phyloP scores from a whole-genome alignment of 148 eudicot genomes.

The Chenopodium formosanum region DNA sequence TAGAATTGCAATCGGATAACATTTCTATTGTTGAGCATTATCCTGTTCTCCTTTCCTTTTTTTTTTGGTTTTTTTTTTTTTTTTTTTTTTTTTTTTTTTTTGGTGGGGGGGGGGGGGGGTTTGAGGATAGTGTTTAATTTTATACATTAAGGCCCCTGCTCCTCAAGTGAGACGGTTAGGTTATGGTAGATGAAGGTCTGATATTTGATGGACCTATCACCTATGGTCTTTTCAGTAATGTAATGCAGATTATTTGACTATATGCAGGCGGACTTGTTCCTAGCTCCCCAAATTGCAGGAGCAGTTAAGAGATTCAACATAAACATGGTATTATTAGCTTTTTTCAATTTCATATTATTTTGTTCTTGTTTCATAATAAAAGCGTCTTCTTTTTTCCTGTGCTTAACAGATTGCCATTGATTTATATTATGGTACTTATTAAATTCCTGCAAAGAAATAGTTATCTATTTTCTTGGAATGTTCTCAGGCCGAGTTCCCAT shows the following conservation, averaged over 20 bases:
- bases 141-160: neutral
- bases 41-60: neutral
- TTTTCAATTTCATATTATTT: neutral
- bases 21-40: neutral
- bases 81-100: no score
- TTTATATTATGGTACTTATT: neutral
- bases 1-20: neutral
- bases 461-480: neutral
- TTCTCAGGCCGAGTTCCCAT: slow-evolving; percentile 64
- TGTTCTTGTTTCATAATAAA: neutral
- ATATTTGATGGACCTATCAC: neutral
- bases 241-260: neutral
- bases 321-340: slow-evolving; percentile 54
- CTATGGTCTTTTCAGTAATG: neutral
- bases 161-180: neutral
- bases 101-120: neutral
- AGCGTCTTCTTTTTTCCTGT: neutral
- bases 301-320: slow-evolving; percentile 57
- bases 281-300: slow-evolving; percentile 77
- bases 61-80: no score
- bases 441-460: neutral
- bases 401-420: neutral
- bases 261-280: slow-evolving; percentile 76
- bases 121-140: neutral
- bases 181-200: neutral